Conservation (phyloP, 73 alveolate species). For the Breviolum minutum region DNA sequence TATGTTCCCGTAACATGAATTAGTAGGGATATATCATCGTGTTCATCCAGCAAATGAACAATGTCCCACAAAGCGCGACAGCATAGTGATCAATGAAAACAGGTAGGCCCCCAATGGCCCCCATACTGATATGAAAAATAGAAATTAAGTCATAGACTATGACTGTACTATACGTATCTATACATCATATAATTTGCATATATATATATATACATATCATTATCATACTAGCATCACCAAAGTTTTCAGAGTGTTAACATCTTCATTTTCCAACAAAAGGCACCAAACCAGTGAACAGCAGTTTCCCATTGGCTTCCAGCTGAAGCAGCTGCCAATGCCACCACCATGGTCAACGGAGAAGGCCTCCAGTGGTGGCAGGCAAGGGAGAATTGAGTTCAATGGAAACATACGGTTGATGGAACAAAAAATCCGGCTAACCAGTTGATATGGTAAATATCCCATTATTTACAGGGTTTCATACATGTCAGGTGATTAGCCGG, state of each 20-base stretch:
- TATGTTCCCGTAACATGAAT: too few species aligned
- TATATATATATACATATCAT: neutral
- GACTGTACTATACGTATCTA: neutral
- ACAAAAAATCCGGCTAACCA: too few species aligned
- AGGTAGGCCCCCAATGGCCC: neutral
- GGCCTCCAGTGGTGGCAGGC: neutral
- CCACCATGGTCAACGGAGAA: slow-evolving; percentile 22
- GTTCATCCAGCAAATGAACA: too few species aligned
- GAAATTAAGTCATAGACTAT: neutral
- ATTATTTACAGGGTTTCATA: neutral
- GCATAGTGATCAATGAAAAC: neutral
- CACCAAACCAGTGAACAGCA: neutral
- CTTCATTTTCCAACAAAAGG: neutral
- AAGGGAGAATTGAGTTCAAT: neutral
- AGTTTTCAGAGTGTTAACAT: too few species aligned
- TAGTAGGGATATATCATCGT: too few species aligned
- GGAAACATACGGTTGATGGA: neutral
- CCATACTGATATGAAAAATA: neutral
- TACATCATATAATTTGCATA: neutral
- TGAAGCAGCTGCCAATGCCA: neutral
- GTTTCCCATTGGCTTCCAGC: slow-evolving; percentile 13
- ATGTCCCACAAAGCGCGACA: too few species aligned
- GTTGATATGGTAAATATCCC: neutral
- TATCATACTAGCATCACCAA: neutral
- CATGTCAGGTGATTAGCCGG: too few species aligned